phyloP scores from a whole-genome alignment of 1,284 basidiomycete genomes.

The Sporisorium graminicola region DNA sequence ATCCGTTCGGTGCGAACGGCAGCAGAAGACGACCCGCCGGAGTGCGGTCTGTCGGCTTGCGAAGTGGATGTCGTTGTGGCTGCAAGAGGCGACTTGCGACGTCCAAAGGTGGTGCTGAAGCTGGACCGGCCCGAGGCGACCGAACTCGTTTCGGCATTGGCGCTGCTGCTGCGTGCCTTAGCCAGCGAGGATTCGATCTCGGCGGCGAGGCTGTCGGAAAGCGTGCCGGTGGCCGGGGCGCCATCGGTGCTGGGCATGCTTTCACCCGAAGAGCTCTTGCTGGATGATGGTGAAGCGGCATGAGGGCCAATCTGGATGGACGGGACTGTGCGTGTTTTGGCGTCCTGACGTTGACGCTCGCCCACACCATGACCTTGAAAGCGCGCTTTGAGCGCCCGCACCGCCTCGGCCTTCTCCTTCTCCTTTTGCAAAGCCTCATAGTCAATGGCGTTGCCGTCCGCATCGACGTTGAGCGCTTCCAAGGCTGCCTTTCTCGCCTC shows the following conservation, averaged over 20 bases:
- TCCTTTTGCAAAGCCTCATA: slow-evolving; percentile 47
- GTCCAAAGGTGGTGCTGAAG: slow-evolving; percentile 52
- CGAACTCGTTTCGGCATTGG: slow-evolving; percentile 21
- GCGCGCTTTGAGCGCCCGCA: slow-evolving; percentile 51
- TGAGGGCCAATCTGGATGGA: slow-evolving; percentile 41
- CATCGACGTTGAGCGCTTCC: slow-evolving; percentile 26
- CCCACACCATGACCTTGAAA: slow-evolving; percentile 53
- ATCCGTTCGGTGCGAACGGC: slow-evolving; percentile 27
- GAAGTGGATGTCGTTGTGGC: background rate
- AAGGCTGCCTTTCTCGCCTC: background rate
- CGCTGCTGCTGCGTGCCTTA: slow-evolving; percentile 11
- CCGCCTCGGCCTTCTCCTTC: slow-evolving; percentile 61
- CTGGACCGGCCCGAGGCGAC: slow-evolving; percentile 21
- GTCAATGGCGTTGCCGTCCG: slow-evolving; percentile 43
- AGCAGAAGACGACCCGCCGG: background rate
- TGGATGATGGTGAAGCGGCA: background rate
- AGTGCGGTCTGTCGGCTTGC: background rate
- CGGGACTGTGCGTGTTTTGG: slow-evolving; percentile 16
- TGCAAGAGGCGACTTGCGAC: slow-evolving; percentile 27
- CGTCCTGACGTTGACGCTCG: slow-evolving; percentile 25
- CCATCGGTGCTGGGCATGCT: background rate
- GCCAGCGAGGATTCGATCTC: slow-evolving; percentile 43
- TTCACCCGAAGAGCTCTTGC: background rate
- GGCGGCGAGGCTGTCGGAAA: slow-evolving; percentile 27
- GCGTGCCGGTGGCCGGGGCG: background rate